phyloP scores from a whole-genome alignment of 306 rosid genomes.

The Cicer bijugum region DNA sequence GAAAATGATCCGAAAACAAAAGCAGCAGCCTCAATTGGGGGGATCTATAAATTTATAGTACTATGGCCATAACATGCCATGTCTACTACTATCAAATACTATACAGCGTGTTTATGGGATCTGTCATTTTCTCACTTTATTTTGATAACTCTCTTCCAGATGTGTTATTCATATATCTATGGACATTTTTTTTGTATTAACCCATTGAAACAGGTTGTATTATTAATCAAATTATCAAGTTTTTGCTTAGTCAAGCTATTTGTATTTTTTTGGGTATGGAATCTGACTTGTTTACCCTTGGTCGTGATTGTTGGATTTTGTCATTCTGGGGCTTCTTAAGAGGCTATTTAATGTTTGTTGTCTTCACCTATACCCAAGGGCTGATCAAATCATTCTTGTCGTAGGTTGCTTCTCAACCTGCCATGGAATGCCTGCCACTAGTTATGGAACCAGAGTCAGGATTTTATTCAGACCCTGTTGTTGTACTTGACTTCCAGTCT shows the following conservation, averaged over 20 bases:
- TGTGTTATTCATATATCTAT: constrained; percentile 27
- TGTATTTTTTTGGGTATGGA: constrained; percentile 22
- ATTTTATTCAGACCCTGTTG: constrained; percentile 93
- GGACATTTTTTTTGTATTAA: constrained; percentile 12
- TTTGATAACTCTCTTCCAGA: constrained; percentile 1
- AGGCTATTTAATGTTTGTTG: constrained; percentile 31
- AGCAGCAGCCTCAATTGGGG: neutral
- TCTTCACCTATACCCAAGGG: constrained; percentile 26
- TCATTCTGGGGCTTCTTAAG: constrained; percentile 22
- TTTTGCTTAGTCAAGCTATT: neutral
- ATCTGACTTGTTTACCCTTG: neutral
- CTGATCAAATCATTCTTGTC: constrained; percentile 39
- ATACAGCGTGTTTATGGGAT: constrained; percentile 1
- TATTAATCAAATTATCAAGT: neutral
- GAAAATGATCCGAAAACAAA: constrained; percentile 22
- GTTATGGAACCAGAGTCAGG: constrained; percentile 99
- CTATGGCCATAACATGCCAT: constrained; percentile 1
- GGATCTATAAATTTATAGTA: neutral
- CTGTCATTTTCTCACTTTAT: constrained; percentile 2
- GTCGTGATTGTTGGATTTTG: neutral
- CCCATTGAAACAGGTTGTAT: constrained; percentile 8
- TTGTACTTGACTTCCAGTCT: constrained; percentile 93
- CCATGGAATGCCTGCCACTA: constrained; percentile 96
- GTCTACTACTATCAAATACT: constrained; percentile 11
- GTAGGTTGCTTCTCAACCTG: constrained; percentile 98